Evolutionary conservation across 2,329 filamentous ascomycete species (phyloP).

Genomic region (Colletotrichum aenigma): DNA sequence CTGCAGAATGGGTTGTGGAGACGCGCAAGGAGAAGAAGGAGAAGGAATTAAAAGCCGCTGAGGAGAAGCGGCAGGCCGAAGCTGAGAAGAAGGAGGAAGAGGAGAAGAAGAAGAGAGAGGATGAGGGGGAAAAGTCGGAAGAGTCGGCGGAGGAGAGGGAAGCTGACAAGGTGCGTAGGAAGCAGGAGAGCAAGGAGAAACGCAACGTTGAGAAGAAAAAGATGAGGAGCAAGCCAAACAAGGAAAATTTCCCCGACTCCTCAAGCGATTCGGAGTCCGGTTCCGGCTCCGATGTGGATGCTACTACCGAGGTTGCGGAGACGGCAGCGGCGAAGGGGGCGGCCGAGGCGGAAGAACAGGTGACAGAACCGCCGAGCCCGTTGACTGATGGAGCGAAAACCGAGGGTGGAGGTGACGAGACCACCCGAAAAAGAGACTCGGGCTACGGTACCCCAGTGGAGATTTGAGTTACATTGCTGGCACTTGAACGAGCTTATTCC

Average conservation of each 20-base stretch:
- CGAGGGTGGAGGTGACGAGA: constrained; percentile 32
- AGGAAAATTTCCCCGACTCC: constrained; percentile 15
- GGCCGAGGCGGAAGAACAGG: background rate
- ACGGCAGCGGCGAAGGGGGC: background rate
- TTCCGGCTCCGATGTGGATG: background rate
- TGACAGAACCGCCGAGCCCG: background rate
- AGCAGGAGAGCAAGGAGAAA: constrained; percentile 14
- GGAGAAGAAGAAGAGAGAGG: constrained; percentile 32
- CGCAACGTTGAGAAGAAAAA: constrained; percentile 1
- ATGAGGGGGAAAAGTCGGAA: constrained; percentile 31
- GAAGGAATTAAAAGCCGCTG: constrained; percentile 45
- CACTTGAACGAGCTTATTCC: background rate
- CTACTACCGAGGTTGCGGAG: background rate
- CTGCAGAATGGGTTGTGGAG: constrained; percentile 53
- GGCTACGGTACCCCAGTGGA: constrained; percentile 21
- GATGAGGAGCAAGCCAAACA: constrained; percentile 23
- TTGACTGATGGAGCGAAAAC: constrained; percentile 23
- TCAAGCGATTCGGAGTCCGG: background rate
- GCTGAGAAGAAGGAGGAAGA: constrained; percentile 38
- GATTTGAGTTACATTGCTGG: background rate
- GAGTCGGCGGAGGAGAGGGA: constrained; percentile 25
- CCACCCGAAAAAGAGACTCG: constrained; percentile 23
- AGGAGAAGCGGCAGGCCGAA: constrained; percentile 43
- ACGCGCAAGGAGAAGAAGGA: constrained; percentile 54
- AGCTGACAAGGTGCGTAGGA: constrained; percentile 24